Evolutionary conservation across 2,329 filamentous ascomycete genomes (phyloP).

Genomic region (Xylariaceae sp.): DNA sequence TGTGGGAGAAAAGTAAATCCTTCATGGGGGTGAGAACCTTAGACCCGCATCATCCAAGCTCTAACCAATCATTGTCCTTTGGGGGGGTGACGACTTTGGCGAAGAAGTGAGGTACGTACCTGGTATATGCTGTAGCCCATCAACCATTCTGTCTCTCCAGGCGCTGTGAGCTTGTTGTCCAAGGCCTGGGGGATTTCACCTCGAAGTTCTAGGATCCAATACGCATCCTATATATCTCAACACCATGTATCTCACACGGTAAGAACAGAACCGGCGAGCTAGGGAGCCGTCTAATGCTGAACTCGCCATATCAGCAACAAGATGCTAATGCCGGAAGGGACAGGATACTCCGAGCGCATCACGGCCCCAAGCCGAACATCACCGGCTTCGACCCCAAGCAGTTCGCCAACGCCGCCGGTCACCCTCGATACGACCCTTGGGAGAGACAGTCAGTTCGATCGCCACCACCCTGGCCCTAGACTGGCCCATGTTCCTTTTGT

Average conservation of each 20-base stretch:
- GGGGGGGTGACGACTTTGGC: no score
- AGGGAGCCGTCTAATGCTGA: no score
- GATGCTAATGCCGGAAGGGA: conserved; percentile 9
- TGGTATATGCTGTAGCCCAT: no score
- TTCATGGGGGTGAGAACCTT: no score
- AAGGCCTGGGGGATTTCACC: conserved; percentile 2
- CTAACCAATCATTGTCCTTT: conserved; percentile 17
- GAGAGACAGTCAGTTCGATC: conserved; percentile 55
- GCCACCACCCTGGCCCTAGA: not conserved
- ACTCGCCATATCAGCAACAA: not conserved
- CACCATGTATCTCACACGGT: conserved; percentile 35
- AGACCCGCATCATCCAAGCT: not conserved
- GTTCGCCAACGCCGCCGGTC: conserved; percentile 66
- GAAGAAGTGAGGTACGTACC: no score
- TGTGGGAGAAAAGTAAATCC: conserved; percentile 18
- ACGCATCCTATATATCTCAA: conserved; percentile 6
- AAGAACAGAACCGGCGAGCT: conserved; percentile 6
- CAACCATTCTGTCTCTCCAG: no score
- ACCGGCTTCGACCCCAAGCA: conserved; percentile 89
- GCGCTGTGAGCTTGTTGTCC: not conserved
- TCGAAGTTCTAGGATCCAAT: conserved; percentile 5
- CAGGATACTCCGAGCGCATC: conserved; percentile 47
- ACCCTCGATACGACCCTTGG: conserved; percentile 61
- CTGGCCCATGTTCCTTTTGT: not conserved
- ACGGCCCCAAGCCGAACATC: conserved; percentile 61